Base-by-base conservation (phyloP, 164 flowering plant genomes). In the Vitis cinerea region DNA sequence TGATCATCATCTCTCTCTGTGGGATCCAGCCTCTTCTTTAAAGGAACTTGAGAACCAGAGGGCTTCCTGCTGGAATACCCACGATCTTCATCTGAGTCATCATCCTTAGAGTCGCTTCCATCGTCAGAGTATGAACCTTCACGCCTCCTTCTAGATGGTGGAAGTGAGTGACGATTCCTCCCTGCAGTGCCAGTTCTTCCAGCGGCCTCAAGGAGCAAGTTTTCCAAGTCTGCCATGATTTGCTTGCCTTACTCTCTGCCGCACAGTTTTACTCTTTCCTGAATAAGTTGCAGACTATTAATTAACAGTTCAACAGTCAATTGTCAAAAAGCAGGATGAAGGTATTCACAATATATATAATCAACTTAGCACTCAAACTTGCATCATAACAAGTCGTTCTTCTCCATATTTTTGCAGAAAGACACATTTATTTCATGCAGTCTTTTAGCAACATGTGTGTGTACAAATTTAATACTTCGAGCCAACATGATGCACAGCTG, bases 151-250 rank as follows among this genome's bases (percentile, higher is more conserved):
- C 85, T 81, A 15, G 94, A 77, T 29, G 88, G 72, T 4, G 89
- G 79, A 66, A 70, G 82, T 7, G 94, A 83, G 62, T 80, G 85
- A 6, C 89, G 85, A 69, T 80, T 89, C 71, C 87, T 85, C 55
- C 93, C 90, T 48, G 81, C 59, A 3, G 79, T 59, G 61, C 76
- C 76, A 1, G 93, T 91, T 73, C 97, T 87, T 59, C 99, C 99
- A 3, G 98, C 98, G 44, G 97, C 98, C 78, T 95, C 94, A 51
- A 90, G 77, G 12, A 95, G 94, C 85, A 95, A 74, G 72, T 91
- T 80, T 63, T 92, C 98, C 73, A 92, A 83, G 61, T 94, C 97
- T 10, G 90, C 90, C 98, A 92, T 92, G 69, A 17, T 71, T 61
- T 30, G 2, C 37, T 29, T 23, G 1, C 27, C 27, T 23, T 23